Base-by-base conservation (phyloP, 2,329 filamentous ascomycete species). In the Sclerotinia borealis region DNA sequence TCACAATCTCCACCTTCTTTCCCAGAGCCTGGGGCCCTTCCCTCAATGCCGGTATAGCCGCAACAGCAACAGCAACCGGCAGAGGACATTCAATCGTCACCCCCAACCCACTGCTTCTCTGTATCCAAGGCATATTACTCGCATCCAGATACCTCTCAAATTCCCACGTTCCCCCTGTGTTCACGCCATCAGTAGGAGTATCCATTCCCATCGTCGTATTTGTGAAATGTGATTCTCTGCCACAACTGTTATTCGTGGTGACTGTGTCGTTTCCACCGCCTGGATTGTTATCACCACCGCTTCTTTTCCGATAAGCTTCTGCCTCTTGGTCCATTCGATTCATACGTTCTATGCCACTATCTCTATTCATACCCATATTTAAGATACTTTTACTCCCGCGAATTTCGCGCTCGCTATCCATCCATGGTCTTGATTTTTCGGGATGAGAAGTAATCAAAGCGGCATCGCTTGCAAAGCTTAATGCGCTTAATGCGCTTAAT, bases 241-340 rank as follows among this genome's bases (percentile, higher is more conserved):
- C 39, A 43, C 10, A 31, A 37, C 49, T 61, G 19, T 34, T 27
- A 4, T 54, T 55, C 13, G 29, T 56, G 13, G 22, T 31, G n/a
- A 45, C 25, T 8, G 50, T 62, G 25, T 52, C 47, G 43, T 45
- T 55, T 34, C 49, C 29, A 3, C 7, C 31, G 17, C 15, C 29
- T n/a, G 39, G 15, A 45, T 34, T 22, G 36, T 31, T 22, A 45
- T 25, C 31, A 11, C n/a, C 29, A 3, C 39, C 54, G 17, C 39
- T 58, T 58, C 39, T 43, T 11, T 58, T n/a, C n/a, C 39, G 54
- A 45, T 58, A 58, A 11, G 54, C 59, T 55, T 41, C 36, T 36
- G 59, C 49, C 17, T 62, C 51, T 39, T 22, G 34, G n/a, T 61
- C 59, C 48, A 61, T 45, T 55, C 37, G 39, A 2, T 45, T 34